Percentiles rank a stretch among this genome's conserved stretches.
These are phyloP conservation scores for Podosphaera fusca DNA, from an alignment of 2,329 filamentous ascomycete genomes.

Conservation along the genomic window DNA sequence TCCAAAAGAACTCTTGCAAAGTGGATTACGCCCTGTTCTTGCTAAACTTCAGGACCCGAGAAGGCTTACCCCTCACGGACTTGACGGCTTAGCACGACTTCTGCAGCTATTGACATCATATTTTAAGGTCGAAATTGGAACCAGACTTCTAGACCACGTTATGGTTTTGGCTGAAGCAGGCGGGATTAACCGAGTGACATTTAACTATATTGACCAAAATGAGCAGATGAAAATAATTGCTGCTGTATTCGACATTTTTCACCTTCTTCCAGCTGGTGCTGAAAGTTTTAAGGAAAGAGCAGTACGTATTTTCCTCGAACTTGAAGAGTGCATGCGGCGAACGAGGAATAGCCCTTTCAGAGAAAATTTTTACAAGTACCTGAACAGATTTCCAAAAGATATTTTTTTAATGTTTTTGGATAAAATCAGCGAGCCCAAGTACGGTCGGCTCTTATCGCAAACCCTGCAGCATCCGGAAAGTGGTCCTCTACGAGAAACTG, in stretches of 20 bases:
- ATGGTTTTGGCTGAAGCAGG: conserved; percentile 67
- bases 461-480: conserved; percentile 58
- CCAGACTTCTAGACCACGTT: conserved; percentile 80
- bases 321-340: conserved; percentile 65
- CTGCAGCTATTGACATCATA: conserved; percentile 87
- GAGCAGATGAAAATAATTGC: conserved; percentile 84
- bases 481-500: conserved; percentile 47
- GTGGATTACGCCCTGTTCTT: conserved; percentile 79
- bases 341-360: conserved; percentile 86
- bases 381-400: conserved; percentile 81
- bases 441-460: conserved; percentile 79
- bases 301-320: conserved; percentile 69
- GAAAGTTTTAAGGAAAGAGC: conserved; percentile 78
- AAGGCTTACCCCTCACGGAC: conserved; percentile 63
- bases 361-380: conserved; percentile 69
- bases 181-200: conserved; percentile 71
- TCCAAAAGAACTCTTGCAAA: conserved; percentile 85
- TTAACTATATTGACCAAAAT: conserved; percentile 84
- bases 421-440: conserved; percentile 62
- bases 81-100: conserved; percentile 77
- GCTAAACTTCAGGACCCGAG: conserved; percentile 90
- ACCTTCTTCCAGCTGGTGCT: conserved; percentile 76
- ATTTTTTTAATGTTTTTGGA: conserved; percentile 61
- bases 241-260: conserved; percentile 89
- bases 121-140: conserved; percentile 96